phyloP scores from a whole-genome alignment of 495 filamentous ascomycete species.

The Podospora pseudocomata region DNA sequence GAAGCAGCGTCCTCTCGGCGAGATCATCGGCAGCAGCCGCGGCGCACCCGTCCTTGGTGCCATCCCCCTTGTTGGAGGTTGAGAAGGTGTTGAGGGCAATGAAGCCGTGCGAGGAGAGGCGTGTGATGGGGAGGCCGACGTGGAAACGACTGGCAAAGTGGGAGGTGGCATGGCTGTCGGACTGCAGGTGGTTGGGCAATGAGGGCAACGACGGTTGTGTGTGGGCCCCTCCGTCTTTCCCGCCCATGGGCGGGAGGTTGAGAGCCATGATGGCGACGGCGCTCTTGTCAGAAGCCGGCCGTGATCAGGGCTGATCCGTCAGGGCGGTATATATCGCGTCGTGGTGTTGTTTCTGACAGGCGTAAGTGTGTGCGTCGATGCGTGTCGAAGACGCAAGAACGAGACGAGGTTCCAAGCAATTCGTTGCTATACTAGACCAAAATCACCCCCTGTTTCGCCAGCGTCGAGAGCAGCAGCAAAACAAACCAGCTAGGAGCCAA shows the following conservation, averaged over 20 bases:
- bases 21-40: slow-evolving; percentile 86
- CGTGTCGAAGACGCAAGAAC: not conserved
- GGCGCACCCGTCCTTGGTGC: slow-evolving; percentile 77
- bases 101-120: slow-evolving; percentile 84
- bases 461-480: not conserved
- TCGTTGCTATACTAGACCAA: not conserved
- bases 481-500: not conserved
- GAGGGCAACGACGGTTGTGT: slow-evolving; percentile 86
- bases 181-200: slow-evolving; percentile 86
- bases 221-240: slow-evolving; percentile 56
- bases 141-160: slow-evolving; percentile 96
- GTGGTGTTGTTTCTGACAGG: not conserved
- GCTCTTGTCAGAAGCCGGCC: slow-evolving; percentile 23
- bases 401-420: not conserved
- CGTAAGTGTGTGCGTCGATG: not conserved
- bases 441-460: slow-evolving; percentile 5
- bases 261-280: slow-evolving; percentile 40
- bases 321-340: no score
- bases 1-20: slow-evolving; percentile 75
- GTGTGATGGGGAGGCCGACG: slow-evolving; percentile 77
- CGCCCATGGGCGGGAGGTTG: slow-evolving; percentile 41
- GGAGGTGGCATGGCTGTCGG: slow-evolving; percentile 91
- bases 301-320: slow-evolving; percentile 6
- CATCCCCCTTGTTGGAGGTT: slow-evolving; percentile 83
- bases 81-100: slow-evolving; percentile 92